Evolutionary conservation across 192 early-diverging fungal species (phyloP).

Genomic region (Backusella morwellensis): DNA sequence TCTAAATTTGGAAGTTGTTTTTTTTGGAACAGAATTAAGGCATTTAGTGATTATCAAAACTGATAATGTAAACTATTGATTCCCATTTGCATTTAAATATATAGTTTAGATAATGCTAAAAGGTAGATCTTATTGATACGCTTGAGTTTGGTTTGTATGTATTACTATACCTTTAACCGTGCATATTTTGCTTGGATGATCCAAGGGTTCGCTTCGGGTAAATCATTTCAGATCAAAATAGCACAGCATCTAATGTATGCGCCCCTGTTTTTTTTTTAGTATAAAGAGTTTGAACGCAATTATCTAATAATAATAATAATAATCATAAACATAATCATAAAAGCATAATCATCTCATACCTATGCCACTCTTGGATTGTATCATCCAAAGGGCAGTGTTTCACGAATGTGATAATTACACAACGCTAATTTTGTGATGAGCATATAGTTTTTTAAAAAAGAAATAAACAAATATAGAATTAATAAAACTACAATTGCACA

Average conservation of each 20-base stretch:
- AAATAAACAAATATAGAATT: neutral
- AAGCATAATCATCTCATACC: no score
- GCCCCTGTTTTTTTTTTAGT: neutral
- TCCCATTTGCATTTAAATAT: neutral
- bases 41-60: neutral
- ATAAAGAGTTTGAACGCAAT: neutral
- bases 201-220: neutral
- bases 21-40: neutral
- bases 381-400: no score
- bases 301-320: neutral
- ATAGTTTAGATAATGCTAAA: neutral
- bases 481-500: neutral
- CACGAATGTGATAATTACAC: neutral
- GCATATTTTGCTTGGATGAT: no score
- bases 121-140: neutral
- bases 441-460: neutral
- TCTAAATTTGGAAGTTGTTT: constrained; percentile 4
- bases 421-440: neutral
- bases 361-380: no score
- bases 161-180: no score
- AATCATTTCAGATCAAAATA: neutral
- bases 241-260: neutral
- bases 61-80: neutral
- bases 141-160: neutral
- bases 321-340: no score